Evolutionary conservation across 2,329 filamentous ascomycete genomes (phyloP).

Genomic region (Xylariaceae sp.): DNA sequence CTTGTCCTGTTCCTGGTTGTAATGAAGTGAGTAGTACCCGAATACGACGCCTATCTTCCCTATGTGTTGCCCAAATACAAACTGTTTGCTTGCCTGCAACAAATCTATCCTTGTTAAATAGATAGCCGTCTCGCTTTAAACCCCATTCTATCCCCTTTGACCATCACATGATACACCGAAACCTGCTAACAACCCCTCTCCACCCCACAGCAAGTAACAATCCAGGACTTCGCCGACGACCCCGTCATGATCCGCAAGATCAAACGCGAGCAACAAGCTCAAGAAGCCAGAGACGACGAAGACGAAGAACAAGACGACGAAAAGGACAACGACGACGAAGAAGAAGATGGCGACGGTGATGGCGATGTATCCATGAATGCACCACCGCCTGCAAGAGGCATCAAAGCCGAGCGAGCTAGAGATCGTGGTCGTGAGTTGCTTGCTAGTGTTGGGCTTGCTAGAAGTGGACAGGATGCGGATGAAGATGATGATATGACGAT

Average conservation of each 20-base stretch:
- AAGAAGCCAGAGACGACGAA: conserved; percentile 41
- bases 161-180: too few species aligned
- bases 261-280: conserved; percentile 43
- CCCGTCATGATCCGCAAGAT: conserved; percentile 55
- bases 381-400: conserved; percentile 9
- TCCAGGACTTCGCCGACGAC: conserved; percentile 54
- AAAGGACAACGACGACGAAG: conserved; percentile 15
- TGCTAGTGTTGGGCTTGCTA: conserved; percentile 8
- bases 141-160: too few species aligned
- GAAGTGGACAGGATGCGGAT: background rate
- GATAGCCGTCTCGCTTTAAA: too few species aligned
- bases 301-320: conserved; percentile 41
- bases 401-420: conserved; percentile 22
- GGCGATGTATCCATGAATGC: conserved; percentile 22
- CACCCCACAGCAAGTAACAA: conserved; percentile 41
- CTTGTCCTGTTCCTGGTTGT: conserved; percentile 66
- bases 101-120: too few species aligned
- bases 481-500: background rate
- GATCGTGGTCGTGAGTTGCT: conserved; percentile 15
- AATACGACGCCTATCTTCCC: background rate
- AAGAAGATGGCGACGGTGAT: conserved; percentile 26
- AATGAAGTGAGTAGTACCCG: conserved; percentile 42
- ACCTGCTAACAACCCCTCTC: too few species aligned
- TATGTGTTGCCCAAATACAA: too few species aligned
- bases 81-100: too few species aligned